Percentiles rank a stretch among this genome's conserved stretches.
phyloP scores from a whole-genome alignment of 2,329 filamentous ascomycete genomes.

The Penicillium sp. region DNA sequence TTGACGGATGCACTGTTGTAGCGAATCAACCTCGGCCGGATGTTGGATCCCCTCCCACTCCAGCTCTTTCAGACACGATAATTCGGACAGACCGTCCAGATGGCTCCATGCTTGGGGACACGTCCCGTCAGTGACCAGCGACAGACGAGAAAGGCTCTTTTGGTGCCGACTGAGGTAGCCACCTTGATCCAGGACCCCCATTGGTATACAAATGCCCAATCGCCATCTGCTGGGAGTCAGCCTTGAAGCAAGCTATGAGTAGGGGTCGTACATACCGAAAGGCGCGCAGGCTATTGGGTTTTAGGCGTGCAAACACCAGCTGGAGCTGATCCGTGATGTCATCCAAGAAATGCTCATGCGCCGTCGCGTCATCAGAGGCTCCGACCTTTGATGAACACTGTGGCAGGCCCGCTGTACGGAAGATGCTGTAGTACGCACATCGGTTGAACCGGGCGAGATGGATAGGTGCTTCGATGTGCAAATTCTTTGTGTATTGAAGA shows the following conservation, averaged over 20 bases:
- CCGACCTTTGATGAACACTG: neutral
- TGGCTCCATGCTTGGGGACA: neutral
- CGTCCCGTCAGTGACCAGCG: constrained; percentile 1
- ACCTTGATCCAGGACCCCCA: neutral
- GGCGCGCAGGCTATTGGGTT: constrained; percentile 4
- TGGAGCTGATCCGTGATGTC: constrained; percentile 2
- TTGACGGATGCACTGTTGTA: constrained; percentile 1
- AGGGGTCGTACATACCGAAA: constrained; percentile 6
- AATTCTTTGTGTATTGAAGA: neutral
- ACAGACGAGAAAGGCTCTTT: neutral
- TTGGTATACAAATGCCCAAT: neutral
- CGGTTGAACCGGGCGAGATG: constrained; percentile 3
- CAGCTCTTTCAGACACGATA: neutral
- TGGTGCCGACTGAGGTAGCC: constrained; percentile 3
- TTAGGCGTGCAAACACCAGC: neutral
- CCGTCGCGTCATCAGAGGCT: neutral
- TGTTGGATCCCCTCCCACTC: constrained; percentile 4
- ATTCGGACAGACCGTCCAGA: neutral
- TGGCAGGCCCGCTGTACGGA: neutral
- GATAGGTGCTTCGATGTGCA: neutral
- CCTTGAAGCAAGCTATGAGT: no score
- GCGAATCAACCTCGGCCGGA: neutral
- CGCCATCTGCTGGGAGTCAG: neutral
- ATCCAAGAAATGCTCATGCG: constrained; percentile 2
- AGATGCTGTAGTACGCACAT: constrained; percentile 7